These are phyloP conservation scores for Fraxinus floribunda DNA, from an alignment of 305 asterid genomes.

Conservation along the genomic window DNA sequence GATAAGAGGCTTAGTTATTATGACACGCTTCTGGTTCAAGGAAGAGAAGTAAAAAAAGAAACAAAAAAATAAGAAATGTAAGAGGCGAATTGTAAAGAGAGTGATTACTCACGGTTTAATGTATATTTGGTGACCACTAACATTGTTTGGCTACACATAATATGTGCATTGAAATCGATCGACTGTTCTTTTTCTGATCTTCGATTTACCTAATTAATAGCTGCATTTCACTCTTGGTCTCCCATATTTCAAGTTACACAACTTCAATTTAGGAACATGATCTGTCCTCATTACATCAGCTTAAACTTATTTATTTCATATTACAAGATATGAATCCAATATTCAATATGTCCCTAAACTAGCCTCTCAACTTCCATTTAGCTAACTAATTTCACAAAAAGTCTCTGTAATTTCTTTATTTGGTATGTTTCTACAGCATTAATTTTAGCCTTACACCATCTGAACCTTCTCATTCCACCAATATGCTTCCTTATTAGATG, in stretches of 20 bases:
- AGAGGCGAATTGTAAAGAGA: background rate
- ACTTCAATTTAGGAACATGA: background rate
- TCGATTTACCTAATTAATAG: background rate
- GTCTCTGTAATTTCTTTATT: background rate
- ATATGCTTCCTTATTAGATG: background rate
- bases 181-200: background rate
- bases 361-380: background rate
- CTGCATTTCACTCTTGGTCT: background rate
- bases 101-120: background rate
- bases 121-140: background rate
- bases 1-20: background rate
- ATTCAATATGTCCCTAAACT: background rate
- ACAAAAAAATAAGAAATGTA: background rate
- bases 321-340: background rate
- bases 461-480: background rate
- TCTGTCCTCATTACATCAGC: background rate
- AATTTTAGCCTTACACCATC: background rate
- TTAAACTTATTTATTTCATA: background rate
- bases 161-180: background rate
- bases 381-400: background rate
- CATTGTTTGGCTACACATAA: background rate
- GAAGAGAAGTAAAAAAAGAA: background rate
- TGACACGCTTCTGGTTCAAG: background rate
- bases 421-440: background rate
- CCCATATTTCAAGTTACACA: background rate